phyloP scores from a whole-genome alignment of 371 early-diverging fungal species.

The Conidiobolus incongruus region DNA sequence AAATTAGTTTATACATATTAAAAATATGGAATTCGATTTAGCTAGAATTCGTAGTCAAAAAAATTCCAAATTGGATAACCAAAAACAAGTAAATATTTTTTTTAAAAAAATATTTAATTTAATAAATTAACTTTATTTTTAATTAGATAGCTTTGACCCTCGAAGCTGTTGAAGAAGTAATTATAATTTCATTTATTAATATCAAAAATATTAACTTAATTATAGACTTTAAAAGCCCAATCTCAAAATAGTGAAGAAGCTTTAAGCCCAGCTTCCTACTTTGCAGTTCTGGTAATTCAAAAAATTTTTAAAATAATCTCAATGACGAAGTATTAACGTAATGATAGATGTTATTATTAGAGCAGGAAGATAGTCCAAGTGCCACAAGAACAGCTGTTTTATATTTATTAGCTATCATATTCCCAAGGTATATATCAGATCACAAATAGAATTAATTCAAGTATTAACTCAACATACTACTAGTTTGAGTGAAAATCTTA shows the following conservation, averaged over 20 bases:
- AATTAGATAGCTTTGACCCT: slow-evolving; percentile 42
- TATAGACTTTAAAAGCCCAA: slow-evolving; percentile 51
- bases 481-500: slow-evolving; percentile 30
- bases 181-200: not conserved
- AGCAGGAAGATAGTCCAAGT: slow-evolving; percentile 20
- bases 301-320: not conserved
- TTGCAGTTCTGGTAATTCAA: slow-evolving; percentile 55
- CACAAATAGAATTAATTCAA: slow-evolving; percentile 10
- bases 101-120: not conserved
- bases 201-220: not conserved
- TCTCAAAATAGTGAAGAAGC: slow-evolving; percentile 25
- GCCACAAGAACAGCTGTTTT: slow-evolving; percentile 40
- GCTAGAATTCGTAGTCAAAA: slow-evolving; percentile 32
- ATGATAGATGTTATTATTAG: slow-evolving; percentile 48
- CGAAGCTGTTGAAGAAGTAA: slow-evolving; percentile 67
- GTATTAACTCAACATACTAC: slow-evolving; percentile 1
- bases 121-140: not conserved
- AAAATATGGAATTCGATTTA: slow-evolving; percentile 22
- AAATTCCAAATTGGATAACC: slow-evolving; percentile 61
- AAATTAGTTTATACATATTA: too few species aligned
- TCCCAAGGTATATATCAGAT: slow-evolving; percentile 31
- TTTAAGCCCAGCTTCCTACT: slow-evolving; percentile 65
- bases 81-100: slow-evolving; percentile 26
- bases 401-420: slow-evolving; percentile 57
- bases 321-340: not conserved